A percentile compares a stretch with the other conserved stretches of the same genome.
Conservation (phyloP, 2,329 filamentous ascomycete genomes). For the Fusarium paranaense region DNA sequence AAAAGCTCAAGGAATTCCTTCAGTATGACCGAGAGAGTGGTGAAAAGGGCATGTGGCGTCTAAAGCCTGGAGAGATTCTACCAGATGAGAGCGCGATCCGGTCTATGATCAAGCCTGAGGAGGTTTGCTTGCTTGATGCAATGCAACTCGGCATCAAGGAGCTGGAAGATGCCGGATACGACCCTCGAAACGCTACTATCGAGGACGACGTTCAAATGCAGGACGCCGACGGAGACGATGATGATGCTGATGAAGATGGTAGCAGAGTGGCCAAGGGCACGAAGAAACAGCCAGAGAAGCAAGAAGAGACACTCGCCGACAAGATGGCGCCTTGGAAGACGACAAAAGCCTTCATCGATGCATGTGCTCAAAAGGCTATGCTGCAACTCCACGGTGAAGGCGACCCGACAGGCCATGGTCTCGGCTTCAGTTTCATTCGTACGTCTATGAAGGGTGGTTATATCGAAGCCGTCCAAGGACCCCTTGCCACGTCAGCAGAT, state of each 20-base stretch:
- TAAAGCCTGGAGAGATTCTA: slow-evolving; percentile 77
- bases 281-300: slow-evolving; percentile 61
- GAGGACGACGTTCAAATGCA: slow-evolving; percentile 74
- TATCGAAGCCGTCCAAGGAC: slow-evolving; percentile 80
- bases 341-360: slow-evolving; percentile 95
- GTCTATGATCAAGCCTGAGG: slow-evolving; percentile 92
- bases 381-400: slow-evolving; percentile 93
- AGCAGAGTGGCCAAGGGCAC: slow-evolving; percentile 53
- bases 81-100: slow-evolving; percentile 86
- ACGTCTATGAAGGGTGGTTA: slow-evolving; percentile 99
- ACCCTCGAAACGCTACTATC: slow-evolving; percentile 68
- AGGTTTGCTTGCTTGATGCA: slow-evolving; percentile 92
- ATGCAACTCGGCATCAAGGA: slow-evolving; percentile 97
- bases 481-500: slow-evolving; percentile 77
- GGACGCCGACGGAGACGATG: slow-evolving; percentile 71
- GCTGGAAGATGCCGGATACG: slow-evolving; percentile 90
- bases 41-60: slow-evolving; percentile 83
- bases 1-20: slow-evolving; percentile 97
- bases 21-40: slow-evolving; percentile 81
- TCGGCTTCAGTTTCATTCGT: slow-evolving; percentile 97
- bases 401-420: slow-evolving; percentile 91
- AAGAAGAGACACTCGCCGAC: slow-evolving; percentile 81
- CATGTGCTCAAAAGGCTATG: slow-evolving; percentile 96
- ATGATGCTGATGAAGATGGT: slow-evolving; percentile 59
- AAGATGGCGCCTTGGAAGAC: slow-evolving; percentile 96